phyloP scores from a whole-genome alignment of 345 rosid species.

The Syzygium aqueum region DNA sequence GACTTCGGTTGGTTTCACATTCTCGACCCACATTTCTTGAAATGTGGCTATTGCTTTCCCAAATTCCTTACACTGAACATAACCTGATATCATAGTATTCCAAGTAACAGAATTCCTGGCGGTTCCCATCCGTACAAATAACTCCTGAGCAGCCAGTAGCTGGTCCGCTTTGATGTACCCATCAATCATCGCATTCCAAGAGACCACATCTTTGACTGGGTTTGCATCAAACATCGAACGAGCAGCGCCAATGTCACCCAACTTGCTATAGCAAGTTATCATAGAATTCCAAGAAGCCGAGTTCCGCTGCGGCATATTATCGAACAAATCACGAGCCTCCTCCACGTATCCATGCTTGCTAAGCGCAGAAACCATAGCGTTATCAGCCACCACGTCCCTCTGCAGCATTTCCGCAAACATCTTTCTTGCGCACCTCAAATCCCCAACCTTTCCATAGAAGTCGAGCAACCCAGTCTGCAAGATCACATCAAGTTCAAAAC shows the following conservation, averaged over 20 bases:
- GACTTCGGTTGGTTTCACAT: not conserved
- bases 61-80: not conserved
- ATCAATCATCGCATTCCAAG: constrained; percentile 3
- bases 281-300: constrained; percentile 3
- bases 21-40: not conserved
- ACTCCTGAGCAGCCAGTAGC: not conserved
- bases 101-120: constrained; percentile 1
- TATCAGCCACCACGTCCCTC: not conserved
- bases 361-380: constrained; percentile 2
- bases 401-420: constrained; percentile 1
- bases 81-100: constrained; percentile 5
- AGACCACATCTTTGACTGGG: not conserved
- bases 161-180: not conserved
- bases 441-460: not conserved
- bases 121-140: not conserved
- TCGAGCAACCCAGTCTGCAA: constrained; percentile 8
- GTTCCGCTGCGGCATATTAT: not conserved
- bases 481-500: not conserved
- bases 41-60: not conserved
- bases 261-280: constrained; percentile 2
- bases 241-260: not conserved
- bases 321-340: not conserved
- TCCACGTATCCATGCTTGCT: not conserved
- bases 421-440: not conserved
- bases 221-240: not conserved